Conservation (phyloP, 768 basidiomycete species). For the Suillus subaureus region DNA sequence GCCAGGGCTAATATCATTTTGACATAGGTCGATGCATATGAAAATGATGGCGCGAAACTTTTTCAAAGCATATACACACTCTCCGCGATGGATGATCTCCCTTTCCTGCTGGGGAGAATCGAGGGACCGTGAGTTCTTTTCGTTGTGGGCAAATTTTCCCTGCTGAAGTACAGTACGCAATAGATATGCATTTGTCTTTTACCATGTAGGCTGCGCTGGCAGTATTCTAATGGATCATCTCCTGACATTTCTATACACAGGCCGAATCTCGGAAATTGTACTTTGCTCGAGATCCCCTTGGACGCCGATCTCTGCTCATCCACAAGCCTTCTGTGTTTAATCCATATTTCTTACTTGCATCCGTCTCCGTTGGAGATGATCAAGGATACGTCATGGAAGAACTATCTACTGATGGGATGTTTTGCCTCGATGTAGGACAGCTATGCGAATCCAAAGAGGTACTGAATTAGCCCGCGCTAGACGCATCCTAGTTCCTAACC, state of each 20-base stretch:
- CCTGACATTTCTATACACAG: conserved; percentile 33
- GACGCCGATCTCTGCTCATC: conserved; percentile 81
- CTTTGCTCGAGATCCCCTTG: conserved; percentile 83
- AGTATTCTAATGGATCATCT: not conserved
- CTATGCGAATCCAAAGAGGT: conserved; percentile 30
- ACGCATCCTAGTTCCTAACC: conserved; percentile 9
- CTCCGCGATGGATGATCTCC: conserved; percentile 42
- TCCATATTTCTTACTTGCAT: conserved; percentile 65
- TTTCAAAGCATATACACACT: conserved; percentile 34
- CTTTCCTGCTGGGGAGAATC: conserved; percentile 54
- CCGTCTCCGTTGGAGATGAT: conserved; percentile 58
- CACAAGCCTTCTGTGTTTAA: conserved; percentile 52
- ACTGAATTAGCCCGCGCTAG: conserved; percentile 4
- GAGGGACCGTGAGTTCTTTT: conserved; percentile 77
- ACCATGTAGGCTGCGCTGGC: conserved; percentile 52
- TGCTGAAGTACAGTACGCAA: conserved; percentile 7
- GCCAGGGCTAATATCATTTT: conserved; percentile 12
- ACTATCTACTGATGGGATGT: conserved; percentile 58
- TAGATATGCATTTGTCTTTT: conserved; percentile 83
- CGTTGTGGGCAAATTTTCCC: not conserved
- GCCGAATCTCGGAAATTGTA: conserved; percentile 50
- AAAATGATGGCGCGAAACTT: conserved; percentile 74
- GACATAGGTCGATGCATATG: conserved; percentile 52
- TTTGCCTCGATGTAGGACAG: conserved; percentile 48
- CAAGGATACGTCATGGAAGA: conserved; percentile 59